These are phyloP conservation scores for Pulveroboletus sp. DNA, from an alignment of 768 basidiomycete genomes.

Conservation along the genomic window DNA sequence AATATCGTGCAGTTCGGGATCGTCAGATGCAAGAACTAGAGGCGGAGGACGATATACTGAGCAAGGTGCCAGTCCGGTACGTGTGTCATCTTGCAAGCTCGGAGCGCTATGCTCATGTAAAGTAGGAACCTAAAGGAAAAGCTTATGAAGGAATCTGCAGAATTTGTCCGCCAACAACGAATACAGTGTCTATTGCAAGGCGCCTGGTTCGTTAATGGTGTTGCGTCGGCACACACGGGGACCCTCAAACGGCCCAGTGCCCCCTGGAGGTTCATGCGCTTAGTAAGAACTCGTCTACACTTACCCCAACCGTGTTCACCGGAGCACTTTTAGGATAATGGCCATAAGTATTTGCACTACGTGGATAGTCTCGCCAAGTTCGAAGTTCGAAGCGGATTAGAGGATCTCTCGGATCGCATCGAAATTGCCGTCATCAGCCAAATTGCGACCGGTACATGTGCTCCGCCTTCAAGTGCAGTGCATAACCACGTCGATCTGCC, in stretches of 20 bases:
- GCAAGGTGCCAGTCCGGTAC: conserved; percentile 81
- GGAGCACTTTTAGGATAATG: conserved; percentile 54
- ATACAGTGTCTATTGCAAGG: conserved; percentile 85
- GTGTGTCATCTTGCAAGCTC: conserved; percentile 18
- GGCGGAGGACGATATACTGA: conserved; percentile 80
- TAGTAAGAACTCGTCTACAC: conserved; percentile 44
- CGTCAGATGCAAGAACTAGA: conserved; percentile 90
- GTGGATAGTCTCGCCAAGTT: conserved; percentile 79
- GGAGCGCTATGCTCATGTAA: conserved; percentile 3
- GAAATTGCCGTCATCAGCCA: conserved; percentile 78
- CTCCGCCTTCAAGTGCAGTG: conserved; percentile 58
- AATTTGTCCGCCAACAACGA: conserved; percentile 85
- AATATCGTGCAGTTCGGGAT: conserved; percentile 82
- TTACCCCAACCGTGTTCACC: not conserved
- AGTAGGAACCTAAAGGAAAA: conserved; percentile 79
- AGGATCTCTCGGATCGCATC: conserved; percentile 84
- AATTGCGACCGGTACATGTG: conserved; percentile 70
- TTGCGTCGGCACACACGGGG: conserved; percentile 44
- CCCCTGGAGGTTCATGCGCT: conserved; percentile 83
- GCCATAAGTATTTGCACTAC: conserved; percentile 77
- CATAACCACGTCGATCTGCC: conserved; percentile 60
- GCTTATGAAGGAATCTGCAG: conserved; percentile 84
- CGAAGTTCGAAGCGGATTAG: conserved; percentile 71
- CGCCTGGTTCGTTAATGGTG: conserved; percentile 86
- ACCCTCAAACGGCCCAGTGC: conserved; percentile 51